Evolutionary conservation across 208 protist species (phyloP).

Genomic region (Acanthamoeba sp.): DNA sequence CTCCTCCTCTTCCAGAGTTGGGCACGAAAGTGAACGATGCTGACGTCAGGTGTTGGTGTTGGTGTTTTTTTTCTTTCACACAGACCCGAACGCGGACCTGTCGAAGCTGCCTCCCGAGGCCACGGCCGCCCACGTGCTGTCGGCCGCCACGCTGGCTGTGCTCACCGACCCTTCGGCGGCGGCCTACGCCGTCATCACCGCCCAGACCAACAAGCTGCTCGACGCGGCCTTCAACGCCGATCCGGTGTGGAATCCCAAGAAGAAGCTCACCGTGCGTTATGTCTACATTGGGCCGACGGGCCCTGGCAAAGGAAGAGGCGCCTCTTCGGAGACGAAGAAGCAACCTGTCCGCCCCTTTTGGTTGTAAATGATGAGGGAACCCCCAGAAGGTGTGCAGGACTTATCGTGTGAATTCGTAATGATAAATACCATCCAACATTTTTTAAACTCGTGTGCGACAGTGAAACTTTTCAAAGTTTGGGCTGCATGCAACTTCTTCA

Average conservation of each 20-base stretch:
- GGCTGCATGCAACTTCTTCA: no score
- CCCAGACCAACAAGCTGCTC: background rate
- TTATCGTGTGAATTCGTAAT: no score
- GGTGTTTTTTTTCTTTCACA: background rate
- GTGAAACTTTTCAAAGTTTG: no score
- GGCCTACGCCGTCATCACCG: background rate
- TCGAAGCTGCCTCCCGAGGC: background rate
- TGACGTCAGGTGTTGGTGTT: no score
- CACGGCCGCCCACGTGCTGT: background rate
- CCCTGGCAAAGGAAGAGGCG: background rate
- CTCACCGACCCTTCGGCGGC: background rate
- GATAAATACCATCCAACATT: no score
- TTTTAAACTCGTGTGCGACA: no score
- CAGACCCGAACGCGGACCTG: background rate
- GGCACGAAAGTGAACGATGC: background rate
- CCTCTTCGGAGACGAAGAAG: background rate
- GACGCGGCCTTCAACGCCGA: background rate
- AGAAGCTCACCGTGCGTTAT: background rate
- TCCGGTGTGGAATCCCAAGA: slow-evolving; percentile 23
- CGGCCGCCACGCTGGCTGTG: background rate
- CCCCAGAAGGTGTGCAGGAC: no score
- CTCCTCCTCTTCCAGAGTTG: background rate
- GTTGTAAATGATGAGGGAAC: no score
- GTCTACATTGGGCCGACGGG: background rate
- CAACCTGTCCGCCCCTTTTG: slow-evolving; percentile 4